Evolutionary conservation across 768 basidiomycete genomes (phyloP).

Genomic region (Pulveroboletus frians): DNA sequence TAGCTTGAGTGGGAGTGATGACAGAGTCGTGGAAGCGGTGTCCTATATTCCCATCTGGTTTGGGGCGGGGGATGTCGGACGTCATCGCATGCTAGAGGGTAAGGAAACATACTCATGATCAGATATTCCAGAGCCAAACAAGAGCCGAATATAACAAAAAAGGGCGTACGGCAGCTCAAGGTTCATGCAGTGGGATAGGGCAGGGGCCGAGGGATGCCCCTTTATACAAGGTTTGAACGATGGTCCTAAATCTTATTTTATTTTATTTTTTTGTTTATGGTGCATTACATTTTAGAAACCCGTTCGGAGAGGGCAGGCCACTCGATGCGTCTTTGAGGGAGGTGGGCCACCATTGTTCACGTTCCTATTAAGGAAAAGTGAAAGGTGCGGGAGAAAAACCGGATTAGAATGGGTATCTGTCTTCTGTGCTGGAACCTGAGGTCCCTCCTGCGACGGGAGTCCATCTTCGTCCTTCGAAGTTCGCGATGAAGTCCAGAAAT

Average conservation of each 20-base stretch:
- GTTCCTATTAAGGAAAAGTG: slow-evolving; percentile 30
- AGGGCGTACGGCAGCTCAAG: slow-evolving; percentile 35
- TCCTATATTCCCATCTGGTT: slow-evolving; percentile 32
- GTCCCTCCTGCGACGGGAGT: slow-evolving; percentile 25
- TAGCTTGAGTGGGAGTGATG: slow-evolving; percentile 53
- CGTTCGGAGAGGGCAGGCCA: slow-evolving; percentile 20
- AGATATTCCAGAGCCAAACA: slow-evolving; percentile 18
- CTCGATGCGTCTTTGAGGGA: slow-evolving; percentile 17
- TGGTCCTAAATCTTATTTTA: slow-evolving; percentile 28
- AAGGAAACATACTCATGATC: slow-evolving; percentile 28
- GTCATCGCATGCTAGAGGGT: slow-evolving; percentile 33
- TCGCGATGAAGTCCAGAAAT: slow-evolving; percentile 27
- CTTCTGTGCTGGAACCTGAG: slow-evolving; percentile 34
- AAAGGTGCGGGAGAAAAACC: slow-evolving; percentile 27
- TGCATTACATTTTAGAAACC: slow-evolving; percentile 19
- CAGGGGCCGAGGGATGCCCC: slow-evolving; percentile 28
- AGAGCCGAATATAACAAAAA: slow-evolving; percentile 28
- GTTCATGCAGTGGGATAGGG: slow-evolving; percentile 29
- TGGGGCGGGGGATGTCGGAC: slow-evolving; percentile 31
- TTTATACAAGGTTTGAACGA: slow-evolving; percentile 35
- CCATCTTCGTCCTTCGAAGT: slow-evolving; percentile 16
- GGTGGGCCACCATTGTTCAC: slow-evolving; percentile 29
- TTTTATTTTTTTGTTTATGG: too few relatives aligned
- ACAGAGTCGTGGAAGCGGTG: slow-evolving; percentile 24
- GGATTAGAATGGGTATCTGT: slow-evolving; percentile 27